Evolutionary conservation across 2,329 filamentous ascomycete genomes (phyloP), one percentile per base, ranked within the genome.

Genomic region (Phaeosphaeria sp.): DNA sequence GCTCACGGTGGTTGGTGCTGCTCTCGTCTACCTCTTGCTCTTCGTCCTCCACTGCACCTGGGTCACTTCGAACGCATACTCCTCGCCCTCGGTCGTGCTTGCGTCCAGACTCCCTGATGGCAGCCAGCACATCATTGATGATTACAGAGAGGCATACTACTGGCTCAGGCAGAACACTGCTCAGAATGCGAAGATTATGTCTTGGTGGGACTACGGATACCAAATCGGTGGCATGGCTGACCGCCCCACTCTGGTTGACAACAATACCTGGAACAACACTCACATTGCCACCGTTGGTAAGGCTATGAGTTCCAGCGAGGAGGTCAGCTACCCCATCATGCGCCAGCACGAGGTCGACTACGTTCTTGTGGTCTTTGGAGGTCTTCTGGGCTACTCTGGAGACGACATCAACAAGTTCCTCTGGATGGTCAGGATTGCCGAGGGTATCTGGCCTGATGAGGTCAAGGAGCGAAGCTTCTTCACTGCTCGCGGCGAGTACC

Each of bases 181-280:
- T 59, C 87, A 94, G 66, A 91, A 97, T 71, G 93, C 96, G 74
- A 99, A 98, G 86, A 91, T 99, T 76, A 98, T 98, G 94, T 95
- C 93, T 1, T 99, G 95, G 95, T 99, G 95, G 95, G 95, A 99
- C 77, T 99, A 99, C 74, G 95, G 95, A 65, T 99, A 99, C 82
- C 95, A 99, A 81, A 99, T 99, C 78, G 95, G 95, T 81, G 95
- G 95, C 67, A 99, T 99, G 95, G 95, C 95, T 49, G 95, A 99
- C 78, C 88, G 95, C 53, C 95, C 95, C 33, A 99, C 95, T 1
- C 85, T 99, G 33, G 95, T 99, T 33, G 95, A 99, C 83, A 99
- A 99, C 84, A 99, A 99, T 82, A 99, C 95, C 2, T 99, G 95
- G 95, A 99, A 99, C 84, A 99, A 99, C 83, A 99, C 95, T 7